Percentiles rank a stretch among this genome's conserved stretches.
Conservation (phyloP, 2,329 filamentous ascomycete species). For the Madurella fahalii region DNA sequence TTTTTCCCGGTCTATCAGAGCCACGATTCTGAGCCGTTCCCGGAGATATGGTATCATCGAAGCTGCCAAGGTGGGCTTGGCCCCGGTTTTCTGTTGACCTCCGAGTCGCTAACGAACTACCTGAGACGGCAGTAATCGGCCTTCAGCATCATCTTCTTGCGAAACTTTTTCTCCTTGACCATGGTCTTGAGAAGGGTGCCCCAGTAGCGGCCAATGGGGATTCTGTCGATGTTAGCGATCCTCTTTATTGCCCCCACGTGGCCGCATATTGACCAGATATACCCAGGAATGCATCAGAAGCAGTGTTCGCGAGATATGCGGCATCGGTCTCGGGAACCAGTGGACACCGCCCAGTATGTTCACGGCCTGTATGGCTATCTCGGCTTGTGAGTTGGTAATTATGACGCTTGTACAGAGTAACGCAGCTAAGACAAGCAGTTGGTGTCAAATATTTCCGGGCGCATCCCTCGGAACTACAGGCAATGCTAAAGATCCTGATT, state of each 20-base stretch:
- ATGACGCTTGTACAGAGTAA: not conserved
- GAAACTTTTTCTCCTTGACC: constrained; percentile 52
- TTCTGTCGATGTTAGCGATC: constrained; percentile 4
- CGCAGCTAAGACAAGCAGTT: constrained; percentile 1
- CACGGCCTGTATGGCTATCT: constrained; percentile 52
- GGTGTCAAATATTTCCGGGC: constrained; percentile 4
- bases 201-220: constrained; percentile 27
- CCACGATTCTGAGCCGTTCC: constrained; percentile 39
- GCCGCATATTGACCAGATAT: constrained; percentile 2
- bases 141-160: constrained; percentile 58
- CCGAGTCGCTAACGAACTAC: not conserved
- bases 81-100: not conserved
- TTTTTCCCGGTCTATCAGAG: constrained; percentile 51
- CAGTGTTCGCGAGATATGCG: constrained; percentile 52
- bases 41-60: constrained; percentile 54
- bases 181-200: constrained; percentile 43
- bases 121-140: constrained; percentile 45
- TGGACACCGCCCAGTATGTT: constrained; percentile 54
- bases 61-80: constrained; percentile 46
- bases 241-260: not conserved
- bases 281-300: constrained; percentile 41
- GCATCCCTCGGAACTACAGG: not conserved
- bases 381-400: constrained; percentile 40
- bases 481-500: not conserved
- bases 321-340: constrained; percentile 54